Percentiles rank a stretch among this genome's conserved stretches.
Evolutionary conservation across 164 flowering plant species (phyloP).

Genomic region (Buxus sempervirens): DNA sequence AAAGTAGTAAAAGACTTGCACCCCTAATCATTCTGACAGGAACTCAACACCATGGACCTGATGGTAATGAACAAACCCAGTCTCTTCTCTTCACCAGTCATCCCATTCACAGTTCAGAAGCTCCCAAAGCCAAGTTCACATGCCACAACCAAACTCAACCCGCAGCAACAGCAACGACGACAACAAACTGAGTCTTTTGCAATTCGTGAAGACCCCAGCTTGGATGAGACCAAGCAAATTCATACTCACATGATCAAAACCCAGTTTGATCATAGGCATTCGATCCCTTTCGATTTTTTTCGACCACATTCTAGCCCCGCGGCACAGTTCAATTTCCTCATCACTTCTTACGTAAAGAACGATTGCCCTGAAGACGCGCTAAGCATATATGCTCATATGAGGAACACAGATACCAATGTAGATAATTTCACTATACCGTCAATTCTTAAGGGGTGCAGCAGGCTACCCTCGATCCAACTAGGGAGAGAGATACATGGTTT

Average conservation of each 20-base stretch:
- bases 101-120: constrained; percentile 22
- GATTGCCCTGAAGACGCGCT: constrained; percentile 32
- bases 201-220: constrained; percentile 11
- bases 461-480: constrained; percentile 17
- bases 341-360: constrained; percentile 43
- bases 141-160: constrained; percentile 10
- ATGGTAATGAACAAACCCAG: constrained; percentile 22
- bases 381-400: constrained; percentile 37
- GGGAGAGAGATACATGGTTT: constrained; percentile 62
- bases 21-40: not conserved
- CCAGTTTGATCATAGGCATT: constrained; percentile 25
- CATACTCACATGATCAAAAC: constrained; percentile 53
- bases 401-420: constrained; percentile 24
- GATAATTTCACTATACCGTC: constrained; percentile 50
- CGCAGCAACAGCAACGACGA: constrained; percentile 6
- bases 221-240: constrained; percentile 46
- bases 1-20: no score
- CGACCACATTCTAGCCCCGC: constrained; percentile 24
- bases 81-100: constrained; percentile 18
- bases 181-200: constrained; percentile 4
- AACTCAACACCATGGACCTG: constrained; percentile 20
- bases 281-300: constrained; percentile 6
- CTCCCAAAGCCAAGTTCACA: constrained; percentile 13
- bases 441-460: constrained; percentile 48
- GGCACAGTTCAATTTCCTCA: constrained; percentile 38